These are phyloP conservation scores for Kluyveromyces siamensis DNA, from an alignment of 805 yeast species.

Conservation along the genomic window DNA sequence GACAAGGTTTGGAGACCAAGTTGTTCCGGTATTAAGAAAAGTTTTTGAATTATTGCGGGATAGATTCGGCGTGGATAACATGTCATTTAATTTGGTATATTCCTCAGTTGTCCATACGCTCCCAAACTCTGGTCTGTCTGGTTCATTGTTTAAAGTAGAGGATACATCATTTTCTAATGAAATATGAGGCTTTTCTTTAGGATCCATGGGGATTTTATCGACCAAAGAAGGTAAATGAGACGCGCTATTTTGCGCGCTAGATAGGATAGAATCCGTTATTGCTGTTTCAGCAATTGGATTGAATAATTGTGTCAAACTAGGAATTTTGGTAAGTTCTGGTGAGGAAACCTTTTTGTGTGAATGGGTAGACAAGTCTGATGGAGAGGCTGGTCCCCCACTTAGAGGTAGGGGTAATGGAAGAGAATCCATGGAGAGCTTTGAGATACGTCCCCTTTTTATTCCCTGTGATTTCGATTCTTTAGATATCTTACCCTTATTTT, in stretches of 20 bases:
- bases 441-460: background rate
- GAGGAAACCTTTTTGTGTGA: background rate
- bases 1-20: conserved; percentile 1
- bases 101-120: conserved; percentile 43
- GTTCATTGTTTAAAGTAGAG: background rate
- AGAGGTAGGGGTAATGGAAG: background rate
- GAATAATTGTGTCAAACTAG: conserved; percentile 4
- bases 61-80: conserved; percentile 6
- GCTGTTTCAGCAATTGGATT: background rate
- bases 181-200: background rate
- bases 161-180: background rate
- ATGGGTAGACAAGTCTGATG: background rate
- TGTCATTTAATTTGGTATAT: conserved; percentile 17
- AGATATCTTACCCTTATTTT: background rate
- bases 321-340: conserved; percentile 1
- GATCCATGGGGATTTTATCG: background rate
- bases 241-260: conserved; percentile 1
- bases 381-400: background rate
- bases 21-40: background rate
- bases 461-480: background rate
- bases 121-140: conserved; percentile 29
- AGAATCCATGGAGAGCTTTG: conserved; percentile 2
- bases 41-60: conserved; percentile 3
- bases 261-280: background rate
- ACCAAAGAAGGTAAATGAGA: background rate